Evolutionary conservation across 192 early-diverging fungal genomes (phyloP), one percentile per base, ranked within the genome.

Genomic region (Fimicolochytrium jonesii): DNA sequence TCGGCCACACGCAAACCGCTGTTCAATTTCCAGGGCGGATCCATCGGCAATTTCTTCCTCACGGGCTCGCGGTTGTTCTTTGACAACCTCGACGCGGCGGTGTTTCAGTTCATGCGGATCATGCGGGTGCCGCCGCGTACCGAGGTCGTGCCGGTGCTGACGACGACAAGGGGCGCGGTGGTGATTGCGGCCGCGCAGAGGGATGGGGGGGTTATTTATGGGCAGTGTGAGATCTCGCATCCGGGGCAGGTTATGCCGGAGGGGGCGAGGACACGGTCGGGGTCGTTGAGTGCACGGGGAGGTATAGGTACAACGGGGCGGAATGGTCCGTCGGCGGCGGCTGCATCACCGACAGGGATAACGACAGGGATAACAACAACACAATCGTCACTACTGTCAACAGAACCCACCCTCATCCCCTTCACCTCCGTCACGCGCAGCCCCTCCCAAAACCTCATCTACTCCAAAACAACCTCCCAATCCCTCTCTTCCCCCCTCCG

Each of bases 161-260:
- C 86, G 34, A 88, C 87, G 37, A 52, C 48, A 22, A 39, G 62
- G n/a, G 31, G 28, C 1, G 13, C 66, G 1, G 62, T 76, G 30
- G 37, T 62, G n/a, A 90, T 90, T 54, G 88, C 86, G 7, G 88
- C 86, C 0, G 51, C 76, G 1, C 74, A 88, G 22, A 84, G 87
- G 39, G 73, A 89, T 51, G 86, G 86, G 6, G 55, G 75, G n/a
- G 73, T 71, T 0, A 74, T 90, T 17, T 36, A 75, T 28, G 88
- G 88, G 15, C 88, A 90, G 59, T 90, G 88, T 56, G 86, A 87
- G 35, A 90, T 90, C 42, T 85, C 82, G 23, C 88, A 90, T 70
- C 88, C 88, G 6, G 78, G 77, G 5, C 52, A 42, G 25, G 52
- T 64, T 18, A 39, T 46, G 29, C 51, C 62, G 1, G 62, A 41